These are phyloP conservation scores for Mangifera indica DNA, from an alignment of 345 rosid genomes.

Conservation along the genomic window DNA sequence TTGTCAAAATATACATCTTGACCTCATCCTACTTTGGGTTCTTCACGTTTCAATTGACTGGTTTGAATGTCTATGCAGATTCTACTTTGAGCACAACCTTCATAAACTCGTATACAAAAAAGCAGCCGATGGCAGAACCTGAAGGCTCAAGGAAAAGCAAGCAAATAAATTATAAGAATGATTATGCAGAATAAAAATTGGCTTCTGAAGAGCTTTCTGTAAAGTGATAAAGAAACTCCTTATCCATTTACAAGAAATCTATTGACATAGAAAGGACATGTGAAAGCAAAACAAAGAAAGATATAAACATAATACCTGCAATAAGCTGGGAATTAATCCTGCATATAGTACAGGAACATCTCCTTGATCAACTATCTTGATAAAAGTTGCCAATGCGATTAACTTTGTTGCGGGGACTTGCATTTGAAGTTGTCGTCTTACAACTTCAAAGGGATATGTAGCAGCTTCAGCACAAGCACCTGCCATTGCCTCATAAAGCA, in stretches of 20 bases:
- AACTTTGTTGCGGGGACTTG: conserved; percentile 58
- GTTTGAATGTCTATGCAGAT: conserved; percentile 30
- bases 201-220: neutral
- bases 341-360: conserved; percentile 69
- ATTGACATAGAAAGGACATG: neutral
- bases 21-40: conserved; percentile 1
- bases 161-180: neutral
- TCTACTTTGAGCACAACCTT: conserved; percentile 89
- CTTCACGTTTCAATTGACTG: neutral
- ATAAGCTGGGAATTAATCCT: conserved; percentile 69
- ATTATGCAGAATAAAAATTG: neutral
- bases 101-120: conserved; percentile 78
- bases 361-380: conserved; percentile 60
- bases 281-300: neutral
- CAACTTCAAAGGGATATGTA: conserved; percentile 76
- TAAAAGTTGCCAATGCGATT: conserved; percentile 54
- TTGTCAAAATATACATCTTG: neutral
- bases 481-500: conserved; percentile 66
- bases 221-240: neutral
- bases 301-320: conserved; percentile 44
- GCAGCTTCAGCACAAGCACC: conserved; percentile 85
- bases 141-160: conserved; percentile 23
- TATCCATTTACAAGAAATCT: neutral
- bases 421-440: conserved; percentile 68
- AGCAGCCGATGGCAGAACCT: conserved; percentile 93